Evolutionary conservation across 2,329 filamentous ascomycete genomes (phyloP).

Genomic region (Trichoderma koningii): DNA sequence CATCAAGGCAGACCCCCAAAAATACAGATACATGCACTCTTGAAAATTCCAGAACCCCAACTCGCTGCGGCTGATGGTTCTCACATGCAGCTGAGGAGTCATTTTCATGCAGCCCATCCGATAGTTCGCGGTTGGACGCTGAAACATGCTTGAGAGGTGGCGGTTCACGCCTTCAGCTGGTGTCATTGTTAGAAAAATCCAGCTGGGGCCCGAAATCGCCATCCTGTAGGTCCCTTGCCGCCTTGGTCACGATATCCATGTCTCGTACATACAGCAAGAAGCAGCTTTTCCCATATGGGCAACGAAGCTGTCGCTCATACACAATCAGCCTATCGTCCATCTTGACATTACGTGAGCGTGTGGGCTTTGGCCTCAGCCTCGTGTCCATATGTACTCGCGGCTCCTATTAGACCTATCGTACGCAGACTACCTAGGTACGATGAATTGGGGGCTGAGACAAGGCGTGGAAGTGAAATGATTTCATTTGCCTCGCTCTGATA

Average conservation of each 20-base stretch:
- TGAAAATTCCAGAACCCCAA: too few species aligned
- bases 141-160: constrained; percentile 1
- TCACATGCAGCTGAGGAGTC: neutral
- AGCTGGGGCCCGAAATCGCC: too few species aligned
- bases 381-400: neutral
- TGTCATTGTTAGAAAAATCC: neutral
- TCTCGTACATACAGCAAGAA: too few species aligned
- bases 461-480: too few species aligned
- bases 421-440: neutral
- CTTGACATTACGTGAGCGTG: neutral
- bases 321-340: neutral
- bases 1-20: too few species aligned
- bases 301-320: neutral
- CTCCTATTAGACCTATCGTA: neutral
- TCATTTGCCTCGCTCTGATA: neutral
- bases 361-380: neutral
- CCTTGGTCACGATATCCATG: too few species aligned
- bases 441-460: too few species aligned
- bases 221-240: too few species aligned
- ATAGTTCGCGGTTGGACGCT: neutral
- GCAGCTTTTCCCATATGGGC: neutral
- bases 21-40: too few species aligned
- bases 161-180: neutral
- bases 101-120: neutral
- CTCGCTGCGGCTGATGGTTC: neutral